Base-by-base conservation (phyloP, 2,329 filamentous ascomycete genomes). In the Cyphellophora attinorum region DNA sequence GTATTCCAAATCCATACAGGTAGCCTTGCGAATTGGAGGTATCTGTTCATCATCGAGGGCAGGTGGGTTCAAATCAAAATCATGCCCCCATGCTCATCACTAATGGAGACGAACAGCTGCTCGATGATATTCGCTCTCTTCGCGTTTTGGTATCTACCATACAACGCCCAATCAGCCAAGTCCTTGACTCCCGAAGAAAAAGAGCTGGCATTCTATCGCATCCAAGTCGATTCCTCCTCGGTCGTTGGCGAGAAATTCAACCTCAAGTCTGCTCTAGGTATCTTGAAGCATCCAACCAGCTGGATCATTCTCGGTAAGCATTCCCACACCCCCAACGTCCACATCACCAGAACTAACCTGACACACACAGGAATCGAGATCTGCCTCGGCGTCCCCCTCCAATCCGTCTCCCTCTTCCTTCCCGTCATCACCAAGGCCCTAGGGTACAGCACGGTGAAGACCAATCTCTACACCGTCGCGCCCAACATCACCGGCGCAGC, bases 401-500 rank as follows among this genome's bases (percentile, higher is more conserved):
- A 75, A 41, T 69, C 65, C 4, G 70, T 75, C 3, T 56, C 61
- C 1, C 61, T 75, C 2, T 77, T 76, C 52, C 51, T 77, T 33
- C 72, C 73, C 0, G 70, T 75, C 41, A 76, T 77, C 41, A 61
- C 76, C 13, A 54, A 53, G 3, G 54, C 68, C 2, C 57, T 76
- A 3, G 65, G 65, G 5, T 74, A 70, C 50, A 45, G 52, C 31
- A 67, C 62, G 11, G 65, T 76, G 38, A 74, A 75, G 48, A 86
- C 82, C 0, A 89, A 89, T 49, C 67, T 89, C 0, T 85, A 83
- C 58, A 88, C 83, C 0, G 81, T 88, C 0, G 84, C 83, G 0
- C 84, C 84, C 1, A 88, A 88, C 48, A 68, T 85, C 31, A 74
- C 74, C 0, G 84, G 83, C 1, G 81, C 83, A 0, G 70, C 72